A percentile compares a stretch with the other conserved stretches of the same genome.
Conservation (phyloP, 805 yeast species). For the Wickerhamiella cacticola region DNA sequence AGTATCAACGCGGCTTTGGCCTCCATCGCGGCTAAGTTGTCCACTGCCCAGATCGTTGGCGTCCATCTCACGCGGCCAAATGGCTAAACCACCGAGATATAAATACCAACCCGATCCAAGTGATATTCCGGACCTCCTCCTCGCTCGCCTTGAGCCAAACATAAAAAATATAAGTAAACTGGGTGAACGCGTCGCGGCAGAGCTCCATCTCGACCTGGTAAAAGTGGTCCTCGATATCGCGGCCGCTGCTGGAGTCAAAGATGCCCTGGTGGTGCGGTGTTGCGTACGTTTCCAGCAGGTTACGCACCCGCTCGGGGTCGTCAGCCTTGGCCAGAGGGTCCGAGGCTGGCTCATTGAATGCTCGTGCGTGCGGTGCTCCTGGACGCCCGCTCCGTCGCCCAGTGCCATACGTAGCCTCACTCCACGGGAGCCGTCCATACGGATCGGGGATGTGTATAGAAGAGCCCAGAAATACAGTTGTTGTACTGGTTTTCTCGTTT, state of each 20-base stretch:
- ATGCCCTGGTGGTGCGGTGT: constrained; percentile 28
- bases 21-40: too few relatives aligned
- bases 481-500: too few relatives aligned
- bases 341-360: too few relatives aligned
- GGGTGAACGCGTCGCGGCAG: constrained; percentile 88
- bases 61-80: too few relatives aligned
- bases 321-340: constrained; percentile 60
- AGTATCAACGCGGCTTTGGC: too few relatives aligned
- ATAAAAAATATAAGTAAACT: constrained; percentile 85
- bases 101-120: constrained; percentile 96
- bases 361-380: too few relatives aligned
- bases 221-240: constrained; percentile 84
- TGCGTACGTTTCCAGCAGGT: constrained; percentile 23
- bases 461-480: too few relatives aligned
- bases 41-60: too few relatives aligned
- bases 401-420: too few relatives aligned
- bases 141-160: constrained; percentile 94
- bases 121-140: constrained; percentile 91
- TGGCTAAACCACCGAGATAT: constrained; percentile 75
- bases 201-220: constrained; percentile 84
- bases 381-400: too few relatives aligned
- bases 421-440: too few relatives aligned
- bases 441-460: too few relatives aligned
- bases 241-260: constrained; percentile 39
- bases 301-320: constrained; percentile 72